Evolutionary conservation across 306 rosid species (phyloP), one percentile per base, ranked within the genome.

Genomic region (Senna siamea): DNA sequence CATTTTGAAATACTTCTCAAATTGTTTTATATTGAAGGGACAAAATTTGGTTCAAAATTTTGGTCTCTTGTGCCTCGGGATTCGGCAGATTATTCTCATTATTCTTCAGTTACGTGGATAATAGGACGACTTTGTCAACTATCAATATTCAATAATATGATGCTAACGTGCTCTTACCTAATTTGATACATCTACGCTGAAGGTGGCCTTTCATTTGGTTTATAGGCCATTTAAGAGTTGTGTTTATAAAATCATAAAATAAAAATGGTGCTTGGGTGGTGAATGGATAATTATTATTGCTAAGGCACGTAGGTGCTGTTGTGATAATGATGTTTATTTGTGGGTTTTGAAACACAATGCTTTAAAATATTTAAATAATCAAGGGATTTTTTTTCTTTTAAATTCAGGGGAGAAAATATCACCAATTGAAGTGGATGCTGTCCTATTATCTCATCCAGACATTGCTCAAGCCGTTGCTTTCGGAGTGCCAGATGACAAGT

Each of bases 361-460:
- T 43, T 43, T n/a, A n/a, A 41, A 1, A 2, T 10, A 1, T 41
- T 41, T 41, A 1, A 41, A 41, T 15, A 63, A 46, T 23, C 4
- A 47, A 26, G 43, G 30, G 30, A 0, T 1, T 18, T 52, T 32
- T 32, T 7, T 2, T 26, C 3, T 26, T 26, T 26, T 26, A 26
- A 0, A 20, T 63, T 12, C 74, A 93, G 98, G 97, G 38, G 98
- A 94, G 78, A 94, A 94, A 71, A 94, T 94, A 80, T 94, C 98
- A 50, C 98, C 98, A 6, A 88, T 91, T 35, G 98, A 94, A 83
- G 96, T 91, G 28, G 98, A 94, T 64, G 85, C 92, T 1, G 96
- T 91, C 51, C 88, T 94, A 13, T 57, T 94, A 48, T 78, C 93
- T 4, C 91, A 91, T 59, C 84, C 96, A 1, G 90, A 84, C 15